Conservation (phyloP, 2,329 filamentous ascomycete genomes). For the Ciborinia camelliae region DNA sequence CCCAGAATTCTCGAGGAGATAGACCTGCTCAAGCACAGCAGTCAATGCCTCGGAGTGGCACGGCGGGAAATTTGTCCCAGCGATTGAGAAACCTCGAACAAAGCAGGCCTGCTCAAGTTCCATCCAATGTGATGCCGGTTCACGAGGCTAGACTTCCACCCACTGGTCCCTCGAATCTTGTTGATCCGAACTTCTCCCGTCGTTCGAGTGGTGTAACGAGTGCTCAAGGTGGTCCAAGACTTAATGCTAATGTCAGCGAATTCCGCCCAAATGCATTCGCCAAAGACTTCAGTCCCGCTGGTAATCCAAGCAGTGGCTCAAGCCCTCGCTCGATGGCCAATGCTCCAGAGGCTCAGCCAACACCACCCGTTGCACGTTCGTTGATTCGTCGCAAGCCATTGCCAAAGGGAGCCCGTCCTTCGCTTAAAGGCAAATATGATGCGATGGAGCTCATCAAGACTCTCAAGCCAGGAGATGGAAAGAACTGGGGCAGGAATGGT, state of each 20-base stretch:
- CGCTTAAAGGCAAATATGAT: conserved; percentile 55
- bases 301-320: conserved; percentile 58
- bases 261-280: conserved; percentile 85
- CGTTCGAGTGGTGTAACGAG: conserved; percentile 51
- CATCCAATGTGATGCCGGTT: conserved; percentile 27
- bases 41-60: conserved; percentile 26
- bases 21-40: conserved; percentile 30
- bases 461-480: conserved; percentile 50
- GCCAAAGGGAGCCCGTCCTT: conserved; percentile 52
- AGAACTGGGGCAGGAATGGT: conserved; percentile 70
- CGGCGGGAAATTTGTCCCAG: conserved; percentile 28
- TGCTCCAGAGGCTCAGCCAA: conserved; percentile 36
- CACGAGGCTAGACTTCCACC: conserved; percentile 68
- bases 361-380: conserved; percentile 44
- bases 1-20: conserved; percentile 39
- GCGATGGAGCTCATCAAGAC: conserved; percentile 58
- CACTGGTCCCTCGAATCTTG: conserved; percentile 63
- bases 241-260: conserved; percentile 67
- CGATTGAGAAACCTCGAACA: conserved; percentile 35
- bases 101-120: conserved; percentile 28
- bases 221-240: conserved; percentile 52
- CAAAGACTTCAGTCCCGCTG: conserved; percentile 72
- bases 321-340: conserved; percentile 61
- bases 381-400: conserved; percentile 69
- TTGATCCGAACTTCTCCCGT: conserved; percentile 52